phyloP scores from a whole-genome alignment of 2,329 filamentous ascomycete genomes.

The Coniochaeta sp. region DNA sequence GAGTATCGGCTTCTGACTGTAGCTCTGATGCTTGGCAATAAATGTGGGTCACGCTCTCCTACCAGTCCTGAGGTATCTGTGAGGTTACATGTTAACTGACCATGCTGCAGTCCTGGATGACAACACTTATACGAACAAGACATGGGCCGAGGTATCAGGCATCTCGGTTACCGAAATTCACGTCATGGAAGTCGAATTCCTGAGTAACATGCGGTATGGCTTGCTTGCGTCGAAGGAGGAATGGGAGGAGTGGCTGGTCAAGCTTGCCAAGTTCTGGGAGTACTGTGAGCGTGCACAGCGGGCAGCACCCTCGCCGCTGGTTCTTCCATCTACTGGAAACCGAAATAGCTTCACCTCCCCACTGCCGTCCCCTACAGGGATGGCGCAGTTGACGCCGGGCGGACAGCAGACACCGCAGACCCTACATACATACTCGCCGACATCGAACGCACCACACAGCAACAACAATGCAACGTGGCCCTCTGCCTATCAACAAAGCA shows the following conservation, averaged over 20 bases:
- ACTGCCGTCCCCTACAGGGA: slow-evolving; percentile 40
- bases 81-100: not conserved
- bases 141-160: slow-evolving; percentile 95
- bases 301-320: slow-evolving; percentile 31
- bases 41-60: slow-evolving; percentile 54
- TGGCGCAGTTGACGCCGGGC: slow-evolving; percentile 23
- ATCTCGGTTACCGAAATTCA: slow-evolving; percentile 94
- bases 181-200: slow-evolving; percentile 99
- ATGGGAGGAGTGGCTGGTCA: slow-evolving; percentile 82
- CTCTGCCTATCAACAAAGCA: slow-evolving; percentile 21
- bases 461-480: slow-evolving; percentile 5
- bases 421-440: slow-evolving; percentile 31
- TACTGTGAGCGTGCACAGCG: slow-evolving; percentile 67
- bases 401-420: slow-evolving; percentile 26
- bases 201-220: slow-evolving; percentile 97
- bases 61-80: not conserved
- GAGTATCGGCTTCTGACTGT: slow-evolving; percentile 91
- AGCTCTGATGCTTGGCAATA: slow-evolving; percentile 95
- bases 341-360: slow-evolving; percentile 34
- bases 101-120: slow-evolving; percentile 71
- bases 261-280: slow-evolving; percentile 72
- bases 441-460: slow-evolving; percentile 4
- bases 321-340: slow-evolving; percentile 30
- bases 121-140: slow-evolving; percentile 99
- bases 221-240: slow-evolving; percentile 78